Conservation (phyloP, 2,329 filamentous ascomycete species). For the Penicillium sp. region DNA sequence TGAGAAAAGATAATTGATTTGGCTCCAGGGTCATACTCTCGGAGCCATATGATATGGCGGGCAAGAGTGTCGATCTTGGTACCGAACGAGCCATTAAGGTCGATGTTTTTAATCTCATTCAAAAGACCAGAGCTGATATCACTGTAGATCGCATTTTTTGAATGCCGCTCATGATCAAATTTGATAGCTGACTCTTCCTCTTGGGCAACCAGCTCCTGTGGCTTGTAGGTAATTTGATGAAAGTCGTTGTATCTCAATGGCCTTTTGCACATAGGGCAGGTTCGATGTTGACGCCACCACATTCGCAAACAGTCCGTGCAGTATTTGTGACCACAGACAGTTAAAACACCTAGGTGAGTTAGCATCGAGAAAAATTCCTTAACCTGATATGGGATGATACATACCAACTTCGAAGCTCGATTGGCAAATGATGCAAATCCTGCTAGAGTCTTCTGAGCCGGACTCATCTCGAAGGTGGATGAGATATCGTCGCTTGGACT, state of each 20-base stretch:
- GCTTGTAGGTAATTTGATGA: constrained; percentile 82
- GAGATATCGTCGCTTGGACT: constrained; percentile 75
- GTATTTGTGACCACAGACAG: constrained; percentile 87
- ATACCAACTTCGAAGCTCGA: constrained; percentile 73
- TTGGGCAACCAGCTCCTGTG: constrained; percentile 68
- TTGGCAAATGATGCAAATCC: constrained; percentile 85
- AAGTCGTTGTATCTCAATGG: constrained; percentile 66
- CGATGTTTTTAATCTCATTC: constrained; percentile 76
- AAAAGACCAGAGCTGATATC: constrained; percentile 70
- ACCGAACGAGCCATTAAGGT: constrained; percentile 72
- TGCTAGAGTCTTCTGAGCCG: constrained; percentile 59
- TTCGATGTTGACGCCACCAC: constrained; percentile 74
- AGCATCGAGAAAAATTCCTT: background rate
- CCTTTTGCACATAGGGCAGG: constrained; percentile 82
- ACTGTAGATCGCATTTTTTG: constrained; percentile 66
- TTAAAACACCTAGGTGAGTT: constrained; percentile 47
- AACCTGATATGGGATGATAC: constrained; percentile 37
- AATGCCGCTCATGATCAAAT: constrained; percentile 29
- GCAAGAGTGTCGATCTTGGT: constrained; percentile 86
- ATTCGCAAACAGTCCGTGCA: constrained; percentile 81
- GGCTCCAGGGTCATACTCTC: constrained; percentile 77
- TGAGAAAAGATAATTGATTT: constrained; percentile 96
- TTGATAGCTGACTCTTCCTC: constrained; percentile 45
- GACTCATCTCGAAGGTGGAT: constrained; percentile 61
- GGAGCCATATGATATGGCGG: constrained; percentile 81